Base-by-base conservation (phyloP, 2,329 filamentous ascomycete species). In the Neopestalotiopsis sp. region DNA sequence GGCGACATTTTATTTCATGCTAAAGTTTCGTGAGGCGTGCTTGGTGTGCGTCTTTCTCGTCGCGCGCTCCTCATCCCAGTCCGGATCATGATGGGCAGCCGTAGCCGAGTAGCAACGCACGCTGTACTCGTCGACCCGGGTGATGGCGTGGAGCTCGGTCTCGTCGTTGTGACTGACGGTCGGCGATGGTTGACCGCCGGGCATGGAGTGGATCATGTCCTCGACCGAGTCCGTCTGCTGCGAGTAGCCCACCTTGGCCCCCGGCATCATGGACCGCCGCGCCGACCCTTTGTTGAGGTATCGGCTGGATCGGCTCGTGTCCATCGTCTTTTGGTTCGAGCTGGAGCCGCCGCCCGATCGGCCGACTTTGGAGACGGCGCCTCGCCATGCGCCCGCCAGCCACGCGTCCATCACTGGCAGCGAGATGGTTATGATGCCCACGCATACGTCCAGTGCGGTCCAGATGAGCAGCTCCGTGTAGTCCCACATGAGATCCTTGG, bases 381-480 rank as follows among this genome's bases (percentile, higher is more conserved):
- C 58, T 66, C 71, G 69, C 73, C 71, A 71, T 24, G 70, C 71
- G 65, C 69, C 71, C 64, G 71, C 70, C 45, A 71, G 66, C 67
- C 71, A 76, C 73, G 72, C 77, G 30, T 77, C 76, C 45, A 81
- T 72, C 6, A 79, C 74, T 1, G 79, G 79, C 1, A 81, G 75
- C 2, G 77, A 79, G 34, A 78, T 78, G 12, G 75, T 75, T 7
- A 78, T 65, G 20, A 77, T 74, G 28, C 77, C 78, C 17, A 80
- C 75, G 20, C 74, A 73, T 0, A 81, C 70, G 28, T 81, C 79
- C 20, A 80, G 62, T 4, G 76, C 70, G 1, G 74, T 75, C 78
- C 78, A 80, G 6, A 75, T 68, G 40, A 76, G 70, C 7, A 77
- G 70, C 10, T 73, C 65, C 34, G 73, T 74, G 45, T 78, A 79